These are phyloP conservation scores for Penicillium angulare DNA, from an alignment of 495 filamentous ascomycete genomes.

Conservation along the genomic window DNA sequence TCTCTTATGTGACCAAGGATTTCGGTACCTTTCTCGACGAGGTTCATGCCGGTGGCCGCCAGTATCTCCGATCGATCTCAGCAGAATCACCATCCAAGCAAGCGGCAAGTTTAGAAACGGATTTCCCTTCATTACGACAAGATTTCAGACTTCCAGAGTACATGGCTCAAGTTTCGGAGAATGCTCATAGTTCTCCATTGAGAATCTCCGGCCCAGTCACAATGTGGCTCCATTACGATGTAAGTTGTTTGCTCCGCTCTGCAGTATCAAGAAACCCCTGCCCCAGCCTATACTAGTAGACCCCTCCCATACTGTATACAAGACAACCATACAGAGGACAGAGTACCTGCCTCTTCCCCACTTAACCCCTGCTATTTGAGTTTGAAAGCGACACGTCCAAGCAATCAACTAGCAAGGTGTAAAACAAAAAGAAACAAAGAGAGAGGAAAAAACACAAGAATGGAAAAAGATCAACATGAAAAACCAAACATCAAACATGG, in stretches of 20 bases:
- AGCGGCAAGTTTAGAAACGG: slow-evolving; percentile 63
- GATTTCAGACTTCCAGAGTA: slow-evolving; percentile 72
- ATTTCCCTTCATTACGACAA: slow-evolving; percentile 66
- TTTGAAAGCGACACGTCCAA: too few relatives aligned
- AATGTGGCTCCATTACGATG: slow-evolving; percentile 94
- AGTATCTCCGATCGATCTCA: slow-evolving; percentile 78
- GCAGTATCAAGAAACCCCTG: too few relatives aligned
- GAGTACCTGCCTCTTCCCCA: background rate
- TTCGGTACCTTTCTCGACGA: slow-evolving; percentile 69
- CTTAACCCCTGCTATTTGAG: background rate
- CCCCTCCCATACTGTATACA: background rate
- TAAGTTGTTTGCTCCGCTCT: slow-evolving; percentile 37
- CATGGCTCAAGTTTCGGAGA: slow-evolving; percentile 55
- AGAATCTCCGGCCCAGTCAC: slow-evolving; percentile 78
- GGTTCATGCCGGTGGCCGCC: slow-evolving; percentile 56
- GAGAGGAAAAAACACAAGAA: background rate
- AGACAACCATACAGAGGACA: background rate
- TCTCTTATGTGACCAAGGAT: slow-evolving; percentile 65
- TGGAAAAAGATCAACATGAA: background rate
- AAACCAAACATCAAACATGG: background rate
- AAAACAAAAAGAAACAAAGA: background rate
- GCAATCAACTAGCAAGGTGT: too few relatives aligned
- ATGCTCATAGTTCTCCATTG: slow-evolving; percentile 76
- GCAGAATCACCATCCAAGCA: slow-evolving; percentile 61
- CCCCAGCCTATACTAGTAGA: too few relatives aligned